Evolutionary conservation across 2,329 filamentous ascomycete species (phyloP).

Genomic region (Blastomyces parvus): DNA sequence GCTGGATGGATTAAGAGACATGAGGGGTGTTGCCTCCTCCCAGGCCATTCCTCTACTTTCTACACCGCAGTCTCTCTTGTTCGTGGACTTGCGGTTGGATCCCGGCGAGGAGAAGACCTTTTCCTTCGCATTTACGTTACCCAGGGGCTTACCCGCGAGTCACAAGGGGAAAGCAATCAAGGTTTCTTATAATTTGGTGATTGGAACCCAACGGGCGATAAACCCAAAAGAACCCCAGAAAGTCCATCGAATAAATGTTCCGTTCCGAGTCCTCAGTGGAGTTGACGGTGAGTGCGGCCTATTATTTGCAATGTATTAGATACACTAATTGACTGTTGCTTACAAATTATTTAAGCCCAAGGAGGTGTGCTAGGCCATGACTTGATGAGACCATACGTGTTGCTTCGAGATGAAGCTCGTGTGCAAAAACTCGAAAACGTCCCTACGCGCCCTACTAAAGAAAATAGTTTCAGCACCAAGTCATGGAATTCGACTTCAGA

Average conservation of each 20-base stretch:
- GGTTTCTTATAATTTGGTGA: slow-evolving; percentile 79
- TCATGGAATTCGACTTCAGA: slow-evolving; percentile 48
- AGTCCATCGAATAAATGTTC: slow-evolving; percentile 82
- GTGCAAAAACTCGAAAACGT: slow-evolving; percentile 44
- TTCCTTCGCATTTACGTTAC: slow-evolving; percentile 76
- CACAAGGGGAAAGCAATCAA: slow-evolving; percentile 91
- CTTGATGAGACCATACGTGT: slow-evolving; percentile 84
- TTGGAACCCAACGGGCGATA: slow-evolving; percentile 81
- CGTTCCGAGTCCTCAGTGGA: slow-evolving; percentile 85
- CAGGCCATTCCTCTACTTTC: slow-evolving; percentile 85
- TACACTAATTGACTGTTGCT: slow-evolving; percentile 15
- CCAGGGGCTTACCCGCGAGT: slow-evolving; percentile 78
- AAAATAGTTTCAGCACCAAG: slow-evolving; percentile 31
- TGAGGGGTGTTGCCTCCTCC: slow-evolving; percentile 77
- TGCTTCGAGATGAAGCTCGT: slow-evolving; percentile 72
- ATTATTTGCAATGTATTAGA: not conserved
- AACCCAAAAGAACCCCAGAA: slow-evolving; percentile 66
- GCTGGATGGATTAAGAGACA: slow-evolving; percentile 88
- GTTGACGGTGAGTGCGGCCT: slow-evolving; percentile 56
- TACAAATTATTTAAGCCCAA: slow-evolving; percentile 39
- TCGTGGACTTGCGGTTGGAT: slow-evolving; percentile 79
- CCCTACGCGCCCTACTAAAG: slow-evolving; percentile 31
- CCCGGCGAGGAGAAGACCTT: slow-evolving; percentile 84
- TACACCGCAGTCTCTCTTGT: slow-evolving; percentile 89
- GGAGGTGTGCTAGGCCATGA: slow-evolving; percentile 89